Evolutionary conservation across 2,329 filamentous ascomycete genomes (phyloP).

Genomic region (Alternaria panax): DNA sequence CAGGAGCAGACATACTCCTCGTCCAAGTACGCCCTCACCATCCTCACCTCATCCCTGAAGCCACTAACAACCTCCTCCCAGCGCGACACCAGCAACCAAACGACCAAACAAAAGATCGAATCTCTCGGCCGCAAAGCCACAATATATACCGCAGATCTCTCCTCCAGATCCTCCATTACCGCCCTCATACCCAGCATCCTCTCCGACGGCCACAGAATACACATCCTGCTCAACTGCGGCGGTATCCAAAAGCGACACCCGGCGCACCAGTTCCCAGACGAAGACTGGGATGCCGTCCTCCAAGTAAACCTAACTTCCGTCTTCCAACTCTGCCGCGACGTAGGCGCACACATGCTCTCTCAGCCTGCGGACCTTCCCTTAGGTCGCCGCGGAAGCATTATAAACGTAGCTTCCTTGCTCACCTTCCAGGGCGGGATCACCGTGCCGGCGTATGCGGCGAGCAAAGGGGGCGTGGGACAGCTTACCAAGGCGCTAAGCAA

Average conservation of each 20-base stretch:
- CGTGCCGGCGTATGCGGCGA: constrained; percentile 85
- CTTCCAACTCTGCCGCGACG: constrained; percentile 78
- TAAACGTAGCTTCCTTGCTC: constrained; percentile 84
- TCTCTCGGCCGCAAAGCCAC: constrained; percentile 70
- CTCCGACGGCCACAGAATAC: constrained; percentile 68
- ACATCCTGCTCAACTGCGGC: constrained; percentile 85
- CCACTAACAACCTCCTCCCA: constrained; percentile 34
- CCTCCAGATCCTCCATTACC: constrained; percentile 66
- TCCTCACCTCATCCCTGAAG: background rate
- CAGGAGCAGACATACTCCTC: constrained; percentile 60
- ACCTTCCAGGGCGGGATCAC: constrained; percentile 88
- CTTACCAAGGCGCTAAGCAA: constrained; percentile 86
- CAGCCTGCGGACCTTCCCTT: constrained; percentile 58
- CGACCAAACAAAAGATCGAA: constrained; percentile 69
- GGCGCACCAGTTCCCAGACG: constrained; percentile 75
- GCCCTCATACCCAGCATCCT: constrained; percentile 67
- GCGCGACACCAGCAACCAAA: constrained; percentile 63
- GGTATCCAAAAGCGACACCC: constrained; percentile 84
- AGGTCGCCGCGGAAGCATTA: constrained; percentile 71
- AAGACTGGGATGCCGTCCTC: constrained; percentile 80
- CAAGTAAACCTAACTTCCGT: constrained; percentile 87
- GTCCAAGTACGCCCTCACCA: constrained; percentile 51
- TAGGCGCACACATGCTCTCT: constrained; percentile 78
- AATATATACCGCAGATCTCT: constrained; percentile 75
- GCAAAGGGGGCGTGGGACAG: constrained; percentile 85